Percentiles rank a stretch among this genome's conserved stretches.
phyloP scores from a whole-genome alignment of 192 early-diverging fungal genomes.

The Umbelopsis sp. region DNA sequence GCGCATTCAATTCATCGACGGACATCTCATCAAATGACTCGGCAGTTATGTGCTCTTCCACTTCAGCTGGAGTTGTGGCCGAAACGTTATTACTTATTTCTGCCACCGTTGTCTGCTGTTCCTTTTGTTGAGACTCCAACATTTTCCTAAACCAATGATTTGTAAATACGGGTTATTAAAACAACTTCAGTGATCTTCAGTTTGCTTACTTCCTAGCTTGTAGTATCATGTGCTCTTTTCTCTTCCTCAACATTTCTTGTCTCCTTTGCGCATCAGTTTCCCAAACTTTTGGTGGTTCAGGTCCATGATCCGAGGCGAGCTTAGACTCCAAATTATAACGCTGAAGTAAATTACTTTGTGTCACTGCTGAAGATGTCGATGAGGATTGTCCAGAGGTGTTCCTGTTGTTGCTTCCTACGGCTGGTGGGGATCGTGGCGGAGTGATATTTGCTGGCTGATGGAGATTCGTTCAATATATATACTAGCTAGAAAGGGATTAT shows the following conservation, averaged over 20 bases:
- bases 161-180: not conserved
- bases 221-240: conserved; percentile 71
- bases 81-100: not conserved
- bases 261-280: conserved; percentile 57
- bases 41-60: not conserved
- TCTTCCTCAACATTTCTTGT: conserved; percentile 60
- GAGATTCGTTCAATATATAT: not conserved
- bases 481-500: not conserved
- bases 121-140: conserved; percentile 20
- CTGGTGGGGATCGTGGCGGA: conserved; percentile 22
- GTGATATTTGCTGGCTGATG: conserved; percentile 7
- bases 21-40: conserved; percentile 31
- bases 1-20: conserved; percentile 33
- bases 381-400: conserved; percentile 31
- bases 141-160: conserved; percentile 14
- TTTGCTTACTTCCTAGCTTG: conserved; percentile 64
- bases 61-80: not conserved
- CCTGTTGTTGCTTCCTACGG: not conserved
- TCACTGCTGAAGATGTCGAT: conserved; percentile 30
- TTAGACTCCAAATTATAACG: conserved; percentile 51
- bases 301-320: conserved; percentile 16
- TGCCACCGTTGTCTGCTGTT: not conserved
- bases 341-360: conserved; percentile 45
- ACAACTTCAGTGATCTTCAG: not conserved
- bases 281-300: conserved; percentile 64